phyloP scores from a whole-genome alignment of 768 basidiomycete genomes.

The Mycena metata region DNA sequence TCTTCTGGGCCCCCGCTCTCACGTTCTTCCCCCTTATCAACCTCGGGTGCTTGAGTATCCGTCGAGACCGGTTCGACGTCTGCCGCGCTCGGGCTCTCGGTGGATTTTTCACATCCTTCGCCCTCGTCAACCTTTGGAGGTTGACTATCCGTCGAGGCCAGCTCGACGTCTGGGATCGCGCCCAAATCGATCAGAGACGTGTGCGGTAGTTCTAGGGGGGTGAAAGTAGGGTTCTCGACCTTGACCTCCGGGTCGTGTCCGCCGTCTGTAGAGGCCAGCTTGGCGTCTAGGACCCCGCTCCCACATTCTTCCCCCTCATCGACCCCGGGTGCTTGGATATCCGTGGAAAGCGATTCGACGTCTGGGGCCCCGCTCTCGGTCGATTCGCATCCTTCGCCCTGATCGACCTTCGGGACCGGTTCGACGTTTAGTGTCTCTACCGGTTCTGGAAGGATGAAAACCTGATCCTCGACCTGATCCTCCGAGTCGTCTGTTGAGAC shows the following conservation, averaged over 20 bases:
- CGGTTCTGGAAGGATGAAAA: neutral
- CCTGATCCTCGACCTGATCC: neutral
- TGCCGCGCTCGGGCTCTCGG: neutral
- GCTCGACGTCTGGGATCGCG: neutral
- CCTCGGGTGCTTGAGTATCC: neutral
- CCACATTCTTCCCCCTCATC: neutral
- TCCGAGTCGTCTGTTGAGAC: too few species aligned
- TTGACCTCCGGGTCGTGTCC: too few species aligned
- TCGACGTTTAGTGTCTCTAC: neutral
- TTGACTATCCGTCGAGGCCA: neutral
- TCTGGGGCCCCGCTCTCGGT: too few species aligned
- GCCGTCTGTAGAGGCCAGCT: too few species aligned
- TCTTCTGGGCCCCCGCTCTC: neutral
- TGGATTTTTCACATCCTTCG: too few species aligned
- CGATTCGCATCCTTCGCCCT: too few species aligned
- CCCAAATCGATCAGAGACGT: conserved; percentile 13
- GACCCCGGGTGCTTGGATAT: neutral
- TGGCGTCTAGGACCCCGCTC: neutral
- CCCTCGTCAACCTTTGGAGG: too few species aligned
- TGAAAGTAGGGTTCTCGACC: neutral
- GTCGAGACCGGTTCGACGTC: neutral
- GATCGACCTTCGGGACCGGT: too few species aligned
- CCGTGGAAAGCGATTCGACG: too few species aligned
- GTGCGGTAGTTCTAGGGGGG: neutral
- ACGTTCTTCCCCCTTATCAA: neutral